Base-by-base conservation (phyloP, 176 grass and related monocot genomes). In the Tillandsia leiboldiana region DNA sequence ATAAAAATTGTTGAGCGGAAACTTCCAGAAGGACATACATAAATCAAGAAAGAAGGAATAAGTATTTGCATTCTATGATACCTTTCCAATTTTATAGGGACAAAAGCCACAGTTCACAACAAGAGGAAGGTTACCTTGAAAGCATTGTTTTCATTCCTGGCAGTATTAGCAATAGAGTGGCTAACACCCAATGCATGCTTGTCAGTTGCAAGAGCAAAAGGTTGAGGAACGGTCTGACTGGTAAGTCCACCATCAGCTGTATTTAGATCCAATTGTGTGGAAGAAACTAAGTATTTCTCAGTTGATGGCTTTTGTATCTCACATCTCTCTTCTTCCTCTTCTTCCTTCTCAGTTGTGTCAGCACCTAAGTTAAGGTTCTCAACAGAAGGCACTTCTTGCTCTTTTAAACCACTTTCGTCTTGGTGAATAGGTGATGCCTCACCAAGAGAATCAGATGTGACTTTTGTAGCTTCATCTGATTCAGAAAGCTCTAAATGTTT, bases 281-380 rank as follows among this genome's bases (percentile, higher is more conserved):
- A 78, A 59, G 74, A 54, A 58, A 84, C 65, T 1, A 82, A 78
- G 50, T 53, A 65, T 49, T 48, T 47, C 52, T 91, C 73, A 71
- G 79, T 83, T 20, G 47, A 63, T 18, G 10, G 70, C 49, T 80
- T 70, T 56, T 77, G 83, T 26, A 65, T 65, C 48, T 22, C 53
- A 10, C 26, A 61, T 63, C 58, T 67, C 50, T 14, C 64, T 54
- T 85, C 49, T 61, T 75, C 74, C 47, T 14, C 64, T 54, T 85
- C 49, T 61, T 75, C 74, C 23, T 53, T 76, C 54, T 80, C 82
- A 53, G 73, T 2, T 66, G 79, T 54, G 67, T 66, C 58, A 47
- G 14, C 54, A 66, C 9, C 15, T 42, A 79, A 56, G 56, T 15
- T 83, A 51, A 66, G 63, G 12, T 59, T 80, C 67, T 72, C 57